A percentile compares a stretch with the other conserved stretches of the same genome.
These are phyloP conservation scores for Penstemon barbatus DNA, from an alignment of 257 asterid species.

Conservation along the genomic window DNA sequence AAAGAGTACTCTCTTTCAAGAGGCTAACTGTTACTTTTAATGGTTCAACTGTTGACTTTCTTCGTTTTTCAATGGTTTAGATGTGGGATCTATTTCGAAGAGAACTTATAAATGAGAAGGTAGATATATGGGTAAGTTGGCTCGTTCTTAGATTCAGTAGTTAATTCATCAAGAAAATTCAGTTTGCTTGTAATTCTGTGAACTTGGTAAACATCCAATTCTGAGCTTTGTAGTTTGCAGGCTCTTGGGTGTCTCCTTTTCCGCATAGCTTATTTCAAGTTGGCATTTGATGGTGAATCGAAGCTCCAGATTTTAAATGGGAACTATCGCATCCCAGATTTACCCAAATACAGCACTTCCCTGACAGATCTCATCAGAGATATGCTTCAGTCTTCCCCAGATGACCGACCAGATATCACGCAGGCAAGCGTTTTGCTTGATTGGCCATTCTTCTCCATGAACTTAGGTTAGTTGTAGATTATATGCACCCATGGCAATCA, in stretches of 20 bases:
- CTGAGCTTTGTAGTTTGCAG: constrained; percentile 45
- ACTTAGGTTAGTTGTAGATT: constrained; percentile 83
- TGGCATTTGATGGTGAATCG: constrained; percentile 98
- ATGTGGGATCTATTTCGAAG: constrained; percentile 97
- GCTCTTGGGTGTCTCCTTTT: constrained; percentile 97
- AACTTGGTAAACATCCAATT: constrained; percentile 8
- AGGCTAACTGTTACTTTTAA: constrained; percentile 31
- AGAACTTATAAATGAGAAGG: constrained; percentile 89
- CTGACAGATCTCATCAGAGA: constrained; percentile 76
- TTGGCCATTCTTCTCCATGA: constrained; percentile 86
- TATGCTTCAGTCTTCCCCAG: constrained; percentile 85
- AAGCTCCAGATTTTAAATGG: constrained; percentile 95
- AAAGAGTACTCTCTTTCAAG: constrained; percentile 37
- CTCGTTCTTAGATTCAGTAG: constrained; percentile 5
- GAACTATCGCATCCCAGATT: constrained; percentile 89
- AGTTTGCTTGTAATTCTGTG: background rate
- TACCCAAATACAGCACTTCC: constrained; percentile 75
- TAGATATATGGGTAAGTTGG: constrained; percentile 94
- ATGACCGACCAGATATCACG: constrained; percentile 94
- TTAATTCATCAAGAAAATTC: constrained; percentile 9
- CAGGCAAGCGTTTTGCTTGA: constrained; percentile 99
- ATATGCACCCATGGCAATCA: constrained; percentile 54
- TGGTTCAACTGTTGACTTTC: constrained; percentile 46
- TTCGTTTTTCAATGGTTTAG: constrained; percentile 55
- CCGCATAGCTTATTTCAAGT: constrained; percentile 90